Percentiles rank a stretch among this genome's conserved stretches.
phyloP scores from a whole-genome alignment of 2,329 filamentous ascomycete genomes.

The Aspergillus viridinutans region DNA sequence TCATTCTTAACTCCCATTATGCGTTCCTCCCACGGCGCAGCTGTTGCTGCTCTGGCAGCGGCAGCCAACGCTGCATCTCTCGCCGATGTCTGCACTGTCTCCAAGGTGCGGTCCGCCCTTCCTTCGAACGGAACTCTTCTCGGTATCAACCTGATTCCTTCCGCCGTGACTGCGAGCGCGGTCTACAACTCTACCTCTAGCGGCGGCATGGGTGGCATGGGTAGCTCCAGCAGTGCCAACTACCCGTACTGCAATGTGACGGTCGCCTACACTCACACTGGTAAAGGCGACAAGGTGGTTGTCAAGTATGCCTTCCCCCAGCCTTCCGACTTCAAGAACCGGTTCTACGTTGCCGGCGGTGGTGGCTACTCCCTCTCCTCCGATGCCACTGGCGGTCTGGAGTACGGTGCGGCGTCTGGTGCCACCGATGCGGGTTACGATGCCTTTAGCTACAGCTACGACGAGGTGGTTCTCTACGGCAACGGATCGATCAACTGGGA shows the following conservation, averaged over 20 bases:
- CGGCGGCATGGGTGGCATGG: conserved; percentile 19
- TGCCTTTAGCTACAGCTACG: conserved; percentile 36
- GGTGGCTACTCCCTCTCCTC: conserved; percentile 41
- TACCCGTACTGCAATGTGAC: conserved; percentile 41
- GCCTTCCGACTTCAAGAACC: conserved; percentile 39
- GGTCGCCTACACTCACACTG: conserved; percentile 41
- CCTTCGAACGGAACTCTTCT: conserved; percentile 41
- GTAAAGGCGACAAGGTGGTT: conserved; percentile 35
- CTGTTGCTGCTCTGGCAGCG: conserved; percentile 20
- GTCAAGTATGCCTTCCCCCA: conserved; percentile 36
- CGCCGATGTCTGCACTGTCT: conserved; percentile 40
- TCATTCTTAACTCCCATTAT: not conserved
- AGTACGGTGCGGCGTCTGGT: conserved; percentile 41
- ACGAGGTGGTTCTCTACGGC: conserved; percentile 38
- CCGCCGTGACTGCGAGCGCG: conserved; percentile 37
- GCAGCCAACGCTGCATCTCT: conserved; percentile 34
- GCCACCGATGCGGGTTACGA: conserved; percentile 45
- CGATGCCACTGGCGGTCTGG: conserved; percentile 38
- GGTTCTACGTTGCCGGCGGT: conserved; percentile 45
- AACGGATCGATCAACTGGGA: conserved; percentile 45
- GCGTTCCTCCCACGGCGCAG: not conserved
- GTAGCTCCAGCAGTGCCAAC: conserved; percentile 3
- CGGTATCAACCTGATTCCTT: conserved; percentile 41
- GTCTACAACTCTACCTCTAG: conserved; percentile 33
- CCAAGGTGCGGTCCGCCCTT: conserved; percentile 41